These are phyloP conservation scores for Xerocomus spinulosus DNA, from an alignment of 768 basidiomycete species.

Conservation along the genomic window DNA sequence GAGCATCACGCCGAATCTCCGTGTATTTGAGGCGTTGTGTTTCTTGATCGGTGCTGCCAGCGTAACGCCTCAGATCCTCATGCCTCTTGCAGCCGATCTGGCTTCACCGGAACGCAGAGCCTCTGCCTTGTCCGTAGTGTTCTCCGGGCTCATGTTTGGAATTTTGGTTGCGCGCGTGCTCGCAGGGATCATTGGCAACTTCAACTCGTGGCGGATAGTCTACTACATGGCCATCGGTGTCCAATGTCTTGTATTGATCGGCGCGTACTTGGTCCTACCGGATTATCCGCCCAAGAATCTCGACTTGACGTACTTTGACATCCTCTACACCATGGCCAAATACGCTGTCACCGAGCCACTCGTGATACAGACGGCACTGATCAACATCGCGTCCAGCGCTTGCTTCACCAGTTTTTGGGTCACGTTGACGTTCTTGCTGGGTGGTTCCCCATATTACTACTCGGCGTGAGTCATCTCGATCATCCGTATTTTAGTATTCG, in stretches of 20 bases:
- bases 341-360: constrained; percentile 74
- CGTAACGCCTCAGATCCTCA: constrained; percentile 72
- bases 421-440: constrained; percentile 77
- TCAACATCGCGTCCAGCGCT: constrained; percentile 56
- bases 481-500: background rate
- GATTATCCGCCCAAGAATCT: constrained; percentile 79
- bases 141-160: constrained; percentile 66
- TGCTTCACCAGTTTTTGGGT: constrained; percentile 66
- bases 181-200: constrained; percentile 71
- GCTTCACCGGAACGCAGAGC: constrained; percentile 71
- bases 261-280: constrained; percentile 65
- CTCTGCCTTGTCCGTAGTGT: constrained; percentile 69
- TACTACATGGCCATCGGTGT: constrained; percentile 76
- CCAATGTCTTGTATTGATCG: constrained; percentile 53
- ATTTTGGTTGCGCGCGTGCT: constrained; percentile 71
- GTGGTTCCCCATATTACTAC: constrained; percentile 69
- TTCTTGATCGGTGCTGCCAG: constrained; percentile 68
- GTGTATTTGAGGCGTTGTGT: constrained; percentile 59
- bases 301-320: constrained; percentile 59
- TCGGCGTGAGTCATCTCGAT: constrained; percentile 47
- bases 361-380: constrained; percentile 61
- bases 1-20: constrained; percentile 53
- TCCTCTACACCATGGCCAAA: constrained; percentile 74
- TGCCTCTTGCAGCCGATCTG: constrained; percentile 77
- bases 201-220: constrained; percentile 64